Base-by-base conservation (phyloP, 208 protist species). In the Wallacemonas sp. region DNA sequence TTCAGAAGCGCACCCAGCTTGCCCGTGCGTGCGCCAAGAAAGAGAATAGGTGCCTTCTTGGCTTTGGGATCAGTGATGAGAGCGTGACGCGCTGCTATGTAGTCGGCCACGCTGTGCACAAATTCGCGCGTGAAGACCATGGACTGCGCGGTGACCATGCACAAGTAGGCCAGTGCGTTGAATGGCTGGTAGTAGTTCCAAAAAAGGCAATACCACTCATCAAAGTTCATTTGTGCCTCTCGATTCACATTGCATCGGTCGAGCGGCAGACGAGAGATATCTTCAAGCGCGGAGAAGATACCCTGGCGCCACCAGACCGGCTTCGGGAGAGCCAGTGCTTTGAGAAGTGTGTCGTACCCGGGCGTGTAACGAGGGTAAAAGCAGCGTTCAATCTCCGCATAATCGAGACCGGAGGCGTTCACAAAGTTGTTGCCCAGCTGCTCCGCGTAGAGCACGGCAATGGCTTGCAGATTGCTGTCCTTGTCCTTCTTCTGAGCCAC, bases 171-270 rank as follows among this genome's bases (percentile, higher is more conserved):
- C 22, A 91, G 58, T 15, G 80, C 54, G 69, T 82, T 89, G 66
- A 93, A 90, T 4, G 90, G 86, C 44, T 85, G 79, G 65, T 88
- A 88, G 72, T 95, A 95, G 68, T 95, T 95, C 85, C 85, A 93
- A 45, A 95, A 91, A 44, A 95, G 83, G n/a, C 67, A 82, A 63
- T 90, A 93, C 84, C 85, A 95, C 71, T 95, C 86, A 61, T 91
- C 82, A 66, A 93, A 95, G 51, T 47, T 85, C 59, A 95, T 42
- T 42, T 72, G 22, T 0, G 80, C 64, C 70, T 88, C 74, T 41
- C 79, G 80, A 31, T 89, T 82, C 19, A 62, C 62, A 63, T 90
- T 81, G 71, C 84, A 92, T 31, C 79, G 73, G 55, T 91, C 85
- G 3, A 95, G 79, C 27, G 90, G 86, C 44, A 93, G 75, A 3